Conservation (phyloP, 345 rosid genomes). For the Luvunga scandens region DNA sequence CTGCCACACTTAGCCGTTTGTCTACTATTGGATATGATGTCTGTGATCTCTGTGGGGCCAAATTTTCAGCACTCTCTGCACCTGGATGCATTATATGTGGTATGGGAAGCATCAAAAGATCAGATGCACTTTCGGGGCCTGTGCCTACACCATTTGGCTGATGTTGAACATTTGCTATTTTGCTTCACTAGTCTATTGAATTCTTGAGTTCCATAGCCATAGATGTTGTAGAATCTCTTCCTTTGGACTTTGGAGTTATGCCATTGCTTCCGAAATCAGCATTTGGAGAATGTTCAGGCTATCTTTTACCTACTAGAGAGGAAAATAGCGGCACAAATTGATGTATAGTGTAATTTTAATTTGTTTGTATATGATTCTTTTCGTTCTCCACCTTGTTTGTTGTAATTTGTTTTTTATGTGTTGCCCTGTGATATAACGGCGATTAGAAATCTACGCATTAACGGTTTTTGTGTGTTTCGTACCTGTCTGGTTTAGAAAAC, state of each 20-base stretch:
- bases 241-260: not conserved
- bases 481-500: not conserved
- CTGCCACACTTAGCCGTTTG: conserved; percentile 89
- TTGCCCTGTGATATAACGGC: not conserved
- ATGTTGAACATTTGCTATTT: conserved; percentile 7
- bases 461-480: not conserved
- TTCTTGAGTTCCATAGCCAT: not conserved
- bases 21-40: conserved; percentile 97
- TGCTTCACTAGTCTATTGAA: not conserved
- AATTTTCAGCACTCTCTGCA: conserved; percentile 82
- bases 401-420: not conserved
- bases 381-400: conserved; percentile 3
- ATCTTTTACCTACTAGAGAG: not conserved
- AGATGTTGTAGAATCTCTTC: not conserved
- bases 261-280: not conserved
- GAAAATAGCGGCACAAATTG: conserved; percentile 6
- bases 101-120: conserved; percentile 93
- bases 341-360: conserved; percentile 20
- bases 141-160: conserved; percentile 88
- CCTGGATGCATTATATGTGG: conserved; percentile 98
- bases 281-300: not conserved
- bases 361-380: conserved; percentile 19
- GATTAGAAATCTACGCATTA: not conserved
- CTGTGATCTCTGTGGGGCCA: conserved; percentile 93
- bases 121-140: conserved; percentile 81